These are phyloP conservation scores for Ziziphus jujuba DNA, from an alignment of 306 rosid genomes.

Conservation along the genomic window DNA sequence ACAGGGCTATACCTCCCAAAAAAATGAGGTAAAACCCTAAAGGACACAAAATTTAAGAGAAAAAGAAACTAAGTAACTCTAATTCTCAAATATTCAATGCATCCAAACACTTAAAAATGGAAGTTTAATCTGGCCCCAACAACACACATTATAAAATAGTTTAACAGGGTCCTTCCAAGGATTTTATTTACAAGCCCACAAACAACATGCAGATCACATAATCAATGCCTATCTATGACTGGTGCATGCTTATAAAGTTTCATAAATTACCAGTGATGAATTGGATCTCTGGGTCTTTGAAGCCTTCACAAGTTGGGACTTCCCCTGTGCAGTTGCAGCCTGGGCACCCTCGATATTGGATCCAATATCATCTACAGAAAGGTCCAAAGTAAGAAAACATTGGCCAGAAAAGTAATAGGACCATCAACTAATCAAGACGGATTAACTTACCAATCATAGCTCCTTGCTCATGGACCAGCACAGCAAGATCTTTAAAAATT, in stretches of 20 bases:
- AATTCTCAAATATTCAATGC: too few relatives aligned
- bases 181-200: background rate
- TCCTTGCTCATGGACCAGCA: slow-evolving; percentile 95
- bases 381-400: slow-evolving; percentile 31
- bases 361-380: slow-evolving; percentile 73
- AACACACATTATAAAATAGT: too few relatives aligned
- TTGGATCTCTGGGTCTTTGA: slow-evolving; percentile 84
- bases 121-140: too few relatives aligned
- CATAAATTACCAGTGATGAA: slow-evolving; percentile 77
- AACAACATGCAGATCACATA: background rate
- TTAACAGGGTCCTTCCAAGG: background rate
- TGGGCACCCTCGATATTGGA: slow-evolving; percentile 80
- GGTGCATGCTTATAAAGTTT: background rate
- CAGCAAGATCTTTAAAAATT: slow-evolving; percentile 93
- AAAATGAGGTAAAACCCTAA: too few relatives aligned
- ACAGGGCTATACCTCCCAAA: too few relatives aligned
- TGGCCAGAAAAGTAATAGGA: slow-evolving; percentile 15
- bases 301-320: slow-evolving; percentile 75
- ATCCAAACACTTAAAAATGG: too few relatives aligned
- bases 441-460: slow-evolving; percentile 65
- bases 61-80: too few relatives aligned
- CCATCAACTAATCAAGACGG: slow-evolving; percentile 3
- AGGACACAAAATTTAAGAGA: too few relatives aligned
- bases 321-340: slow-evolving; percentile 73
- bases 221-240: background rate